Base-by-base conservation (phyloP, 805 yeast genomes). In the Candida mattraensis region DNA sequence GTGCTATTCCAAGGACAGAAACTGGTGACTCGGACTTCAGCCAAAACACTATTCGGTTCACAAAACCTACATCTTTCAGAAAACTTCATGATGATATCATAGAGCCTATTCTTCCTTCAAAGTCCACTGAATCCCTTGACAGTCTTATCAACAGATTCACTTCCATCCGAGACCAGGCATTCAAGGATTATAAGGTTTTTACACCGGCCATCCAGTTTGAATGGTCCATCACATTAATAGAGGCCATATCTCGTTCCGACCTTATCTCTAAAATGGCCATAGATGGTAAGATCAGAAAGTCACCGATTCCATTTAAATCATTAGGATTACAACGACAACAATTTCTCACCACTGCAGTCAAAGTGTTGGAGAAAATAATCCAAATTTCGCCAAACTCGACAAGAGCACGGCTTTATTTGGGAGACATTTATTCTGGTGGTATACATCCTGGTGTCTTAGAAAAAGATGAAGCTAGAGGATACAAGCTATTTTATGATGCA, bases 221-320 rank as follows among this genome's bases (percentile, higher is more conserved):
- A 29, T 79, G 82, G 75, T 83, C 85, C n/a, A 71, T 74, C 42
- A 63, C 68, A 11, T 58, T 83, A 19, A 57, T 80, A 15, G 78
- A 72, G 43, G 71, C 79, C 0, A 46, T 69, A 16, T 51, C 59
- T 5, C 61, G 66, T 3, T 64, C 69, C 1, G 68, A 68, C 22
- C 47, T 72, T n/a, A 48, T 63, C 5, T 62, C 64, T 6, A 66
- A 66, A 42, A 73, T 63, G 55, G 63, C 70, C 27, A 69, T 72
- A 28, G 74, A 71, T 50, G 80, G 78, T 12, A 63, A 60, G 37
- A 39, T 68, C 15, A 60, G 64, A 37, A 63, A 61, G 47, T 60
- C 51, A 40, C 60, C 65, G 44, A 61, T 61, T 52, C 64, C 54
- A 1, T 50, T 62, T 11, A 71, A 70, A 28, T 74, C 70, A 24